Base-by-base conservation (phyloP, 192 early-diverging fungal genomes). In the Ambispora gerdemannii region DNA sequence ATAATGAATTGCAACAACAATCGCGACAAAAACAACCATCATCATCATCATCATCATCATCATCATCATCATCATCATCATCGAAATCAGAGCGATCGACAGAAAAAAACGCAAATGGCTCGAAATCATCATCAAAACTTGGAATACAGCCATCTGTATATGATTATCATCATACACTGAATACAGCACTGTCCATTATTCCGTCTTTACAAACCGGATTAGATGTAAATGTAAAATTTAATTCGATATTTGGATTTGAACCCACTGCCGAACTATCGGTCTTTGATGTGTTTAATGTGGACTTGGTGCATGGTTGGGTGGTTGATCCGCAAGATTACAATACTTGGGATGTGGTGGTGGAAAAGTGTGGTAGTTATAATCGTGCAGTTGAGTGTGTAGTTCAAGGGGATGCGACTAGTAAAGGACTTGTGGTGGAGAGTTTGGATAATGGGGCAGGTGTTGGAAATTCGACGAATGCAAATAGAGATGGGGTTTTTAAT, bases 251-350 rank as follows among this genome's bases (percentile, higher is more conserved):
- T 59, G 88, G 82, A 10, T 96, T 98, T 78, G 93, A 93, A 72
- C 72, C 81, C 1, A 89, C 86, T 24, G 83, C 77, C 33, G 84
- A 84, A 63, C 74, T 83, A 24, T 80, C 75, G 0, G 75, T 96
- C 33, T 97, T 97, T 77, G 84, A 89, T 63, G 80, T 89, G 7
- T 95, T 96, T 70, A 71, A 83, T 31, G 90, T 97, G 2, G 80
- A 84, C 20, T 74, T 97, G 7, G 91, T 92, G 49, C 95, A 97
- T 78, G 96, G 96, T 19, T 98, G 95, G 95, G 85, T 91, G 22
- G 88, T 85, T 24, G 90, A 91, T 59, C 84, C 87, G 0, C 70
- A 80, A 63, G 89, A 87, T 53, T 67, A 75, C 15, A 76, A 77
- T 11, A 80, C 89, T 3, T 86, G 86, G 60, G 75, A 73, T 4